phyloP scores from a whole-genome alignment of 2,329 filamentous ascomycete genomes.

The Metarhizium robertsii region DNA sequence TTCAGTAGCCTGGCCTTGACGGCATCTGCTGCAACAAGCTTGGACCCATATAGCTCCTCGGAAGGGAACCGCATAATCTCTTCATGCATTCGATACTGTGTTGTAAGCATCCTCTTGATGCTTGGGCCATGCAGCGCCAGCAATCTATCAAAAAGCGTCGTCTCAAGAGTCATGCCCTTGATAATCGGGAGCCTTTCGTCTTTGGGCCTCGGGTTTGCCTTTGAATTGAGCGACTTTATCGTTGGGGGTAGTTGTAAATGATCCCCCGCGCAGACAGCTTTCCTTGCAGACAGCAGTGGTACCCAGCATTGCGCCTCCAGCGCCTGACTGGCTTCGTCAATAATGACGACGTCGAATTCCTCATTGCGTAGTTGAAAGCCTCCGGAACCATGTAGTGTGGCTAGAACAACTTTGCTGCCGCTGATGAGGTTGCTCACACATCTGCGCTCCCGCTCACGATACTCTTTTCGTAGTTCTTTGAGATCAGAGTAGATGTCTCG shows the following conservation, averaged over 20 bases:
- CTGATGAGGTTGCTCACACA: constrained; percentile 70
- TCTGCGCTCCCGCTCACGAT: constrained; percentile 69
- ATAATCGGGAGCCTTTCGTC: constrained; percentile 26
- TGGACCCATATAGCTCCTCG: constrained; percentile 73
- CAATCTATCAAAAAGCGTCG: constrained; percentile 87
- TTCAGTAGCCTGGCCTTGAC: constrained; percentile 69
- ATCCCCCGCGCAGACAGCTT: constrained; percentile 86
- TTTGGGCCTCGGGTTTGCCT: constrained; percentile 29
- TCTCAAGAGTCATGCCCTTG: constrained; percentile 61
- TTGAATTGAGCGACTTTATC: constrained; percentile 67
- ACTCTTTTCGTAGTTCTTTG: constrained; percentile 80
- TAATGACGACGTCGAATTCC: constrained; percentile 84
- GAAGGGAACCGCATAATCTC: constrained; percentile 93
- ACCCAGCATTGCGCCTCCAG: constrained; percentile 98
- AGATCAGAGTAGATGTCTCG: constrained; percentile 77
- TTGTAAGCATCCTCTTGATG: constrained; percentile 93
- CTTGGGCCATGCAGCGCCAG: constrained; percentile 68
- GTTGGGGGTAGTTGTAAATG: constrained; percentile 91
- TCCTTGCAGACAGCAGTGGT: constrained; percentile 67
- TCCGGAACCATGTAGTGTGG: constrained; percentile 86
- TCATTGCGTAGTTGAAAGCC: constrained; percentile 72
- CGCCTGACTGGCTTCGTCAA: constrained; percentile 94
- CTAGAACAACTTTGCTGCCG: constrained; percentile 78
- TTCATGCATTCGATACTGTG: constrained; percentile 97
- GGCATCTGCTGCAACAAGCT: constrained; percentile 68